Evolutionary conservation across 2,329 filamentous ascomycete species (phyloP), one percentile per base, ranked within the genome.

Genomic region (Colletotrichum cereale): DNA sequence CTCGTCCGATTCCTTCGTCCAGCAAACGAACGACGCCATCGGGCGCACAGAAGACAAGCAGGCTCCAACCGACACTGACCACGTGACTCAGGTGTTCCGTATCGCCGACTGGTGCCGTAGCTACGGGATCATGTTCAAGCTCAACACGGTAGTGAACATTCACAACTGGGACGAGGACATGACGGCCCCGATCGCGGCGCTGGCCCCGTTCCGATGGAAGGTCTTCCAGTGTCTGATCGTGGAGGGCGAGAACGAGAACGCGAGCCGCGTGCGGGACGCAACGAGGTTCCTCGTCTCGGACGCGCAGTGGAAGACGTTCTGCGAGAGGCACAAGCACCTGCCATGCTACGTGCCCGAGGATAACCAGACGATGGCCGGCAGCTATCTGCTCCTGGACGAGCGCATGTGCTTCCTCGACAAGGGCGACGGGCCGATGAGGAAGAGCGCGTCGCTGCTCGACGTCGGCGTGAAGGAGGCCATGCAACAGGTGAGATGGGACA

Each of bases 171-270:
- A 83, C 2, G 87, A 89, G 76, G 84, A 86, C 72, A 87, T 87
- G 85, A 80, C 79, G 50, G 74, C 68, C 18, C 75, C 73, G 5
- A 80, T 89, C 10, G 66, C 74, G 18, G 52, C 74, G 48, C 77
- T 89, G 14, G 75, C 77, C 5, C 86, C 86, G 2, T 87, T 86
- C 70, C 83, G 87, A 0, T 89, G 86, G 87, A 89, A 88, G 75
- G 83, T 80, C 36, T 90, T 89, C 75, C 87, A 89, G 74, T 83
- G 84, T 6, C 79, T 89, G n/a, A 80, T 85, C 7, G n/a, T n/a
- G n/a, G n/a, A n/a, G n/a, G n/a, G n/a, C n/a, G n/a, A n/a, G n/a
- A n/a, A n/a, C n/a, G n/a, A 88, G 60, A 80, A 80, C 8, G 77
- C 79, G 3, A 74, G 79, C 40, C 81, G 80, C 6, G 75, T 83